These are phyloP conservation scores for Erythrobasidium hasegawianum DNA, from an alignment of 1,284 basidiomycete genomes.

Conservation along the genomic window DNA sequence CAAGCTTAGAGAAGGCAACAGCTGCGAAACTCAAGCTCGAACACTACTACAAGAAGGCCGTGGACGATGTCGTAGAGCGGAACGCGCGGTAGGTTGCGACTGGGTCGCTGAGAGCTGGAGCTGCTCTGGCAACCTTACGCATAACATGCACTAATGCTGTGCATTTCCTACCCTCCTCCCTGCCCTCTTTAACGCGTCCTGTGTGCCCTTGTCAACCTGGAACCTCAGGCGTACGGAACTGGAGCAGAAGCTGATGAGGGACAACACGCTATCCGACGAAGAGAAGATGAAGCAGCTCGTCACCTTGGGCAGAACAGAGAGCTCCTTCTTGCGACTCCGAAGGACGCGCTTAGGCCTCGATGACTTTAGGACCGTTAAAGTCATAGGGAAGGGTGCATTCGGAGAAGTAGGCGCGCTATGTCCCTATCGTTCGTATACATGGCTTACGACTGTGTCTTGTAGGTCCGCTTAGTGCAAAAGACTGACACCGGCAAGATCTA, in stretches of 20 bases:
- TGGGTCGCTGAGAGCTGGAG: no score
- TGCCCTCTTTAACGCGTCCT: constrained; percentile 9
- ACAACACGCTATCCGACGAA: constrained; percentile 50
- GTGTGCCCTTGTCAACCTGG: not conserved
- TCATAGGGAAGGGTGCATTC: constrained; percentile 98
- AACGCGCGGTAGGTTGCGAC: constrained; percentile 65
- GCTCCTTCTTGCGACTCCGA: constrained; percentile 75
- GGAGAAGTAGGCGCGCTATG: constrained; percentile 65
- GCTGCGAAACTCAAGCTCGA: constrained; percentile 96
- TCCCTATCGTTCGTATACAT: not conserved
- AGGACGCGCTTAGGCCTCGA: constrained; percentile 87
- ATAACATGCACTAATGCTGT: no score
- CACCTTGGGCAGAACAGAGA: constrained; percentile 86
- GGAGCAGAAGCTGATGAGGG: constrained; percentile 76
- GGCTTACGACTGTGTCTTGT: not conserved
- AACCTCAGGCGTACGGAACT: constrained; percentile 75
- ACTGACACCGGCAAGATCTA: constrained; percentile 96
- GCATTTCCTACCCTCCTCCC: not conserved
- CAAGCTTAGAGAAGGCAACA: constrained; percentile 85
- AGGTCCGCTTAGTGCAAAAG: constrained; percentile 95
- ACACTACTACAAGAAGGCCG: constrained; percentile 93
- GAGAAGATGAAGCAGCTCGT: constrained; percentile 72
- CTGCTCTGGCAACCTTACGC: no score
- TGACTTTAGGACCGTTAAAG: constrained; percentile 95
- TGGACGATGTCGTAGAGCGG: constrained; percentile 83